A percentile compares a stretch with the other conserved stretches of the same genome.
Evolutionary conservation across 148 eudicot species (phyloP).

Genomic region (Talinum fruticosum): DNA sequence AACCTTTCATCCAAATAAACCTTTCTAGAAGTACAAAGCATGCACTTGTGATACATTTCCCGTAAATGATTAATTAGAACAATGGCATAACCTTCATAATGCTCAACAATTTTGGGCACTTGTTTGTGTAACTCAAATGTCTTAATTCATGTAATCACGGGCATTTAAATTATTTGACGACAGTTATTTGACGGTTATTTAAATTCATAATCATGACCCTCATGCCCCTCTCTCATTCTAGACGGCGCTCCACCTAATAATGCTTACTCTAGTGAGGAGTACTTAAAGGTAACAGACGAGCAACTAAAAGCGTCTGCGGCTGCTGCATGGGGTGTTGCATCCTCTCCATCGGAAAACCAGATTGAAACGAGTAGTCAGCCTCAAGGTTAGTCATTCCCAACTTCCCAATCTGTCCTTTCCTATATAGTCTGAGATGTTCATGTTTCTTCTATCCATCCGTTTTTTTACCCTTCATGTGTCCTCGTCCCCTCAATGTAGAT

Average conservation of each 20-base stretch:
- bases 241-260: conserved; percentile 50
- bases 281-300: conserved; percentile 56
- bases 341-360: conserved; percentile 34
- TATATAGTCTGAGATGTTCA: background rate
- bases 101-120: background rate
- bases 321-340: conserved; percentile 31
- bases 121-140: background rate
- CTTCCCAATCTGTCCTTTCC: background rate
- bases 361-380: conserved; percentile 30
- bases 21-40: background rate
- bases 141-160: background rate
- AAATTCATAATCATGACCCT: background rate
- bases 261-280: conserved; percentile 58
- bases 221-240: conserved; percentile 20
- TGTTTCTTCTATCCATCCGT: background rate
- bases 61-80: background rate
- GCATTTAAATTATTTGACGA: background rate
- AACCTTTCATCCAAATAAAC: background rate
- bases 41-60: background rate
- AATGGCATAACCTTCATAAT: background rate
- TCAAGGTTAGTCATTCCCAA: conserved; percentile 38
- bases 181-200: background rate
- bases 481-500: conserved; percentile 28
- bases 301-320: conserved; percentile 58
- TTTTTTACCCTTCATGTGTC: background rate